Percentiles rank a stretch among this genome's conserved stretches.
These are phyloP conservation scores for Taphrina deformans DNA, from an alignment of 1,139 yeast species.

Conservation along the genomic window DNA sequence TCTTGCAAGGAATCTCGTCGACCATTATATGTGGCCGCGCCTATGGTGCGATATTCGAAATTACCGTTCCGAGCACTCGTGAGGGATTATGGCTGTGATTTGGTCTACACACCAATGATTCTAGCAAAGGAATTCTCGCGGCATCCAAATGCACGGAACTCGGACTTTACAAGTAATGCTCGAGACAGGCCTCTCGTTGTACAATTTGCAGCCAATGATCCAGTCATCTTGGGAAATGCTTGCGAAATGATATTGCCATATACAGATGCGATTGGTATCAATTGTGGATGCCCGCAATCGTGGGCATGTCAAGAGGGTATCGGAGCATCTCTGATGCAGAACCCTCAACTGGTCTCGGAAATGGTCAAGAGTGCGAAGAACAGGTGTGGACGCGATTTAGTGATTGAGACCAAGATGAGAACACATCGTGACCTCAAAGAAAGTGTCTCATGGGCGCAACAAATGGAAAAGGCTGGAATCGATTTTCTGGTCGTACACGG, in stretches of 20 bases:
- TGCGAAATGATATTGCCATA: slow-evolving; percentile 86
- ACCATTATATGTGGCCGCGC: slow-evolving; percentile 83
- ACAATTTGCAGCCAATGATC: slow-evolving; percentile 89
- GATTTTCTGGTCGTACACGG: slow-evolving; percentile 96
- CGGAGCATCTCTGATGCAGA: slow-evolving; percentile 90
- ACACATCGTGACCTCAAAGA: slow-evolving; percentile 70
- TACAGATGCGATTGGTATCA: slow-evolving; percentile 90
- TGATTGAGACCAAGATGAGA: slow-evolving; percentile 87
- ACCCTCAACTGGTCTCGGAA: slow-evolving; percentile 73
- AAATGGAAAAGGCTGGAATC: slow-evolving; percentile 81
- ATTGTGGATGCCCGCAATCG: slow-evolving; percentile 96
- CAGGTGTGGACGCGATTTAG: slow-evolving; percentile 65
- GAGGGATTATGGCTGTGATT: slow-evolving; percentile 71
- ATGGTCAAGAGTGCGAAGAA: slow-evolving; percentile 83
- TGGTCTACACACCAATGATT: slow-evolving; percentile 94
- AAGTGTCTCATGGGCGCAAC: slow-evolving; percentile 68
- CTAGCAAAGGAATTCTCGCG: slow-evolving; percentile 92
- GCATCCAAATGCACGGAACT: slow-evolving; percentile 71
- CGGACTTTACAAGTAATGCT: slow-evolving; percentile 79
- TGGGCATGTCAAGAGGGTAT: slow-evolving; percentile 95
- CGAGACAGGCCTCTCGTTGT: slow-evolving; percentile 65
- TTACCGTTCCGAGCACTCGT: slow-evolving; percentile 84
- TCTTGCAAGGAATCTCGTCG: slow-evolving; percentile 52
- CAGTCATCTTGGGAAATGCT: slow-evolving; percentile 76
- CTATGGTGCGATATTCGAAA: slow-evolving; percentile 96